These are phyloP conservation scores for Pestalotiopsis fici DNA, from an alignment of 2,329 filamentous ascomycete species.

Conservation along the genomic window DNA sequence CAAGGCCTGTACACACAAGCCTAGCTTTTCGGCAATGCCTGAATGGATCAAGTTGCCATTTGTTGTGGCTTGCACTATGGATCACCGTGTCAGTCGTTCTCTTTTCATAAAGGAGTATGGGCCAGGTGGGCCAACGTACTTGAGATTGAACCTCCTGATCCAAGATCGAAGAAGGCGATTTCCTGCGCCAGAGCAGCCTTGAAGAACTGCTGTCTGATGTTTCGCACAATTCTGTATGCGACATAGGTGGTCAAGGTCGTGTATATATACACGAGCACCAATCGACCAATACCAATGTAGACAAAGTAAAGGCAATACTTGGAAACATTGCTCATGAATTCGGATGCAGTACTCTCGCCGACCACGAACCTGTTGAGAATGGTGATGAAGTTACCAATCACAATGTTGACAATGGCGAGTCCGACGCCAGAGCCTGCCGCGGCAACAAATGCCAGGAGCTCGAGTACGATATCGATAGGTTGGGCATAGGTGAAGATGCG, in stretches of 20 bases:
- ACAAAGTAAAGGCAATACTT: conserved; percentile 24
- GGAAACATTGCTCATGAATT: not conserved
- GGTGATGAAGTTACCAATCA: conserved; percentile 1
- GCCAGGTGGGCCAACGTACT: not conserved
- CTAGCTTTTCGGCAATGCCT: conserved; percentile 42
- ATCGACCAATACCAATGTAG: conserved; percentile 24
- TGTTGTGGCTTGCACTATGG: conserved; percentile 36
- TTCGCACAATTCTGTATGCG: conserved; percentile 42
- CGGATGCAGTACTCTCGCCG: not conserved
- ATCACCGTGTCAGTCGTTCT: not conserved
- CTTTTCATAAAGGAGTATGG: not conserved
- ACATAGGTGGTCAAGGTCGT: conserved; percentile 39
- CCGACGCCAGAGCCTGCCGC: not conserved
- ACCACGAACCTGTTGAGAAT: not conserved
- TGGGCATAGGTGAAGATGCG: not conserved
- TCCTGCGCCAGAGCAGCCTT: conserved; percentile 41
- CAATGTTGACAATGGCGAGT: conserved; percentile 3
- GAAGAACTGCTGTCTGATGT: conserved; percentile 39
- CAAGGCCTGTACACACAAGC: conserved; percentile 37
- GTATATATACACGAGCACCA: conserved; percentile 23
- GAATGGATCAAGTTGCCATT: conserved; percentile 43
- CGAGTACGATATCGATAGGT: not conserved
- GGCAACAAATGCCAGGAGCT: not conserved
- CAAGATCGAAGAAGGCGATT: conserved; percentile 39
- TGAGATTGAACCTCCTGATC: conserved; percentile 29